Percentiles rank a stretch among this genome's conserved stretches.
These are phyloP conservation scores for Crithidia brevicula DNA, from an alignment of 208 protist genomes.

Conservation along the genomic window DNA sequence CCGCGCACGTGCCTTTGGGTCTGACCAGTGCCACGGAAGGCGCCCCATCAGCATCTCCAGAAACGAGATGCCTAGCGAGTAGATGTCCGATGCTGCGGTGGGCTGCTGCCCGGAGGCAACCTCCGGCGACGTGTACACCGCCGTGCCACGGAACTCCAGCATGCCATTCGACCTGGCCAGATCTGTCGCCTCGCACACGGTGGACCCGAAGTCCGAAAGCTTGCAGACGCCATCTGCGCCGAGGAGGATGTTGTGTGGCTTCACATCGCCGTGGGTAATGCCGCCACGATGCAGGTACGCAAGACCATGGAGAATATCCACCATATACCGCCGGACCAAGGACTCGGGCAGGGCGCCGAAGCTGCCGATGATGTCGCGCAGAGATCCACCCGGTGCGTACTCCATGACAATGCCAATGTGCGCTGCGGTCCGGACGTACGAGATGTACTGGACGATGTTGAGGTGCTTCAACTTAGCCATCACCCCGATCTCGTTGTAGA, in stretches of 20 bases:
- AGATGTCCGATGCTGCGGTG: slow-evolving; percentile 73
- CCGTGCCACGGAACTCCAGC: slow-evolving; percentile 53
- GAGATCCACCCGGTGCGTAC: slow-evolving; percentile 70
- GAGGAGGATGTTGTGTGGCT: slow-evolving; percentile 83
- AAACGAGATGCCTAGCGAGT: slow-evolving; percentile 72
- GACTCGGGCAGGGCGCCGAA: slow-evolving; percentile 53
- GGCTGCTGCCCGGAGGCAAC: slow-evolving; percentile 49
- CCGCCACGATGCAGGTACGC: slow-evolving; percentile 63
- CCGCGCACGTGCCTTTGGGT: slow-evolving; percentile 7
- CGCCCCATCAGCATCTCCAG: slow-evolving; percentile 74
- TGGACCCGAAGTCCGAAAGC: slow-evolving; percentile 80
- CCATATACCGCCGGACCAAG: slow-evolving; percentile 65
- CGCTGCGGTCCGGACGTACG: slow-evolving; percentile 42
- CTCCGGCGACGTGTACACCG: slow-evolving; percentile 81
- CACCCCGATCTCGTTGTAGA: slow-evolving; percentile 53
- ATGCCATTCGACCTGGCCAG: slow-evolving; percentile 16
- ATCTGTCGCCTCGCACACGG: slow-evolving; percentile 39
- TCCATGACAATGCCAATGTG: slow-evolving; percentile 84
- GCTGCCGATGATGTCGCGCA: slow-evolving; percentile 51
- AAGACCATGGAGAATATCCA: slow-evolving; percentile 69
- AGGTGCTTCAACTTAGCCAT: slow-evolving; percentile 54
- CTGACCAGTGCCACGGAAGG: slow-evolving; percentile 53
- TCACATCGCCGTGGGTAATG: slow-evolving; percentile 81
- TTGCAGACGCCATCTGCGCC: slow-evolving; percentile 75
- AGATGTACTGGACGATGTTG: slow-evolving; percentile 78